Percentiles rank a stretch among this genome's conserved stretches.
These are phyloP conservation scores for Kluyveromyces wickerhamii DNA, from an alignment of 805 yeast species.

Conservation along the genomic window DNA sequence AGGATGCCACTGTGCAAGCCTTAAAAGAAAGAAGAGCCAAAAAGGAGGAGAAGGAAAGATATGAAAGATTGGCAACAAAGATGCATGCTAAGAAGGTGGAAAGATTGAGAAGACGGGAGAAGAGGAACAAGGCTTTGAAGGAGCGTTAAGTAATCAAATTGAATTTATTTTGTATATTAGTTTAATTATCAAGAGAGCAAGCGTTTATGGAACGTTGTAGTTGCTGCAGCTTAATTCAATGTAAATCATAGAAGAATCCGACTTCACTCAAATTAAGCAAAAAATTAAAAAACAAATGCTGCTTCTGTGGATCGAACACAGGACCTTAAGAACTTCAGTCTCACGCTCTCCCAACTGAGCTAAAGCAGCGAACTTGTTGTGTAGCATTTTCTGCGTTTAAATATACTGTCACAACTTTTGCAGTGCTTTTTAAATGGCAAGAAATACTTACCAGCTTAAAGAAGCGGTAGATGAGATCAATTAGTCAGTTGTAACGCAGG, in stretches of 20 bases:
- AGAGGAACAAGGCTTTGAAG: constrained; percentile 86
- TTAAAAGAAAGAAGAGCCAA: constrained; percentile 68
- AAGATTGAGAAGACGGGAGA: constrained; percentile 81
- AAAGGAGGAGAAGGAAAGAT: constrained; percentile 85
- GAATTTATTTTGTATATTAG: not conserved
- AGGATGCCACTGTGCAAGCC: constrained; percentile 44
- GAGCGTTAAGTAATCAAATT: constrained; percentile 64
- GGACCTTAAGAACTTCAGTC: constrained; percentile 62
- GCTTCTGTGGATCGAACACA: constrained; percentile 81
- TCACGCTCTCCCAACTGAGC: constrained; percentile 41
- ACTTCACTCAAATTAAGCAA: too few relatives aligned
- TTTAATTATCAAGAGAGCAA: not conserved
- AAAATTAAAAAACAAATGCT: constrained; percentile 35
- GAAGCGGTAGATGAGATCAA: too few relatives aligned
- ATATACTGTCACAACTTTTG: too few relatives aligned
- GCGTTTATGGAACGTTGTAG: too few relatives aligned
- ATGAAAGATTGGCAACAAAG: constrained; percentile 69
- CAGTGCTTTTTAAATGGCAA: too few relatives aligned
- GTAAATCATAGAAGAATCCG: too few relatives aligned
- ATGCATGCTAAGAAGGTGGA: constrained; percentile 92
- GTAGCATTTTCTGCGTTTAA: too few relatives aligned
- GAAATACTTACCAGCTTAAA: too few relatives aligned
- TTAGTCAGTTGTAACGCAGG: too few relatives aligned
- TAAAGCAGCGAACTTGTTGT: constrained; percentile 28
- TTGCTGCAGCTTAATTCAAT: too few relatives aligned